Percentiles rank a stretch among this genome's conserved stretches.
phyloP scores from a whole-genome alignment of 768 basidiomycete species.

The Sarcomyxa edulis region DNA sequence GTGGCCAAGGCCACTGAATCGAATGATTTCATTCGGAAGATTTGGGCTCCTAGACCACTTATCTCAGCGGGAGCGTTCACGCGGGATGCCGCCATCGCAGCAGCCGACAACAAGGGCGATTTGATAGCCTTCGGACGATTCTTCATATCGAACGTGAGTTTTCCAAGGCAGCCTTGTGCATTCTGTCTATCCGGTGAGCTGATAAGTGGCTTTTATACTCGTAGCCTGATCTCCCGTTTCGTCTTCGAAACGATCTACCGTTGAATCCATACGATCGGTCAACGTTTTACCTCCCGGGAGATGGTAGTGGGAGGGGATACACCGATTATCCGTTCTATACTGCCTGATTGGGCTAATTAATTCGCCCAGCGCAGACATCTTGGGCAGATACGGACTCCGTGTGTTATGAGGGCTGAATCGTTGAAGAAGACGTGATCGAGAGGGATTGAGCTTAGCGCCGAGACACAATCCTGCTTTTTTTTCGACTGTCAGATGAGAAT shows the following conservation, averaged over 20 bases:
- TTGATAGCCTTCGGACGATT: slow-evolving; percentile 29
- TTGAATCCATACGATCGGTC: slow-evolving; percentile 22
- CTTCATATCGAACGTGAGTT: slow-evolving; percentile 26
- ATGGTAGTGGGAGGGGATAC: slow-evolving; percentile 17
- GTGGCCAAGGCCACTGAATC: too few relatives aligned
- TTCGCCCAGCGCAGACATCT: too few relatives aligned
- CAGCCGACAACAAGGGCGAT: slow-evolving; percentile 19
- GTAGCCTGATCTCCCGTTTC: slow-evolving; percentile 26
- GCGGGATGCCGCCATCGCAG: slow-evolving; percentile 22
- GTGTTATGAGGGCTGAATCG: too few relatives aligned
- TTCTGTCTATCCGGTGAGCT: slow-evolving; percentile 5
- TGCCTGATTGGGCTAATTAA: too few relatives aligned
- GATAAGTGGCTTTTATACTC: neutral
- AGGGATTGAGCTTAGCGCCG: too few relatives aligned
- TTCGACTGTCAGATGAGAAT: too few relatives aligned
- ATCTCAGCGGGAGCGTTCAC: slow-evolving; percentile 30
- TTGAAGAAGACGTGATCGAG: too few relatives aligned
- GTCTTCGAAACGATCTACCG: slow-evolving; percentile 19
- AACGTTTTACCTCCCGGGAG: slow-evolving; percentile 20
- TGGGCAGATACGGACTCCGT: too few relatives aligned
- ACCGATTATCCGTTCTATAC: slow-evolving; percentile 26
- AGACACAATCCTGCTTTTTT: too few relatives aligned
- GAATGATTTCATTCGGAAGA: slow-evolving; percentile 22
- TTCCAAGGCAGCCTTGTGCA: slow-evolving; percentile 11
- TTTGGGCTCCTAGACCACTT: slow-evolving; percentile 23